phyloP scores from a whole-genome alignment of 1,139 yeast species.

The Suhomyces chickasaworum region DNA sequence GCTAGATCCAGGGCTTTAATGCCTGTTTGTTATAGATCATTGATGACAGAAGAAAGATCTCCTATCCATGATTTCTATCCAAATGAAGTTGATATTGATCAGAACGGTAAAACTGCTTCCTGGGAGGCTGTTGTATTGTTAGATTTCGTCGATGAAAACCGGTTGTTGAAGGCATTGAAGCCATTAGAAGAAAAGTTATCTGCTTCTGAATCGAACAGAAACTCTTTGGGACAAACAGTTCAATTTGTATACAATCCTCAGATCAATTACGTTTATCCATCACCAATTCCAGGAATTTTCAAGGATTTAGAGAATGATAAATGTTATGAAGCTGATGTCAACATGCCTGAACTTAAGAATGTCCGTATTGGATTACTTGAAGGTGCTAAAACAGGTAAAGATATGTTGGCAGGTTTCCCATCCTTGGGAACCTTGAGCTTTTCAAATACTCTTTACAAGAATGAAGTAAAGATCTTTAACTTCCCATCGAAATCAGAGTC shows the following conservation, averaged over 20 bases:
- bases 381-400: constrained; percentile 70
- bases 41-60: constrained; percentile 88
- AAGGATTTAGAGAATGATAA: constrained; percentile 76
- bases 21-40: constrained; percentile 73
- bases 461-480: constrained; percentile 78
- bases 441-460: constrained; percentile 47
- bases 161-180: constrained; percentile 68
- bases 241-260: constrained; percentile 78
- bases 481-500: constrained; percentile 85
- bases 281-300: constrained; percentile 80
- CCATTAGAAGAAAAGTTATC: constrained; percentile 63
- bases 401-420: constrained; percentile 89
- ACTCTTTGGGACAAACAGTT: constrained; percentile 70
- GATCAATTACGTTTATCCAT: constrained; percentile 63
- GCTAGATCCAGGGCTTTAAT: constrained; percentile 83
- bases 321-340: constrained; percentile 63
- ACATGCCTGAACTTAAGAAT: constrained; percentile 52
- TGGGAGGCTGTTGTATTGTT: constrained; percentile 99
- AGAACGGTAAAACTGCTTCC: constrained; percentile 91
- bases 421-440: constrained; percentile 71
- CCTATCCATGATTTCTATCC: constrained; percentile 94
- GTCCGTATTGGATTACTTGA: constrained; percentile 61
- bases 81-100: constrained; percentile 80
- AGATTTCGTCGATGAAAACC: constrained; percentile 84
- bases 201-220: constrained; percentile 72